A percentile compares a stretch with the other conserved stretches of the same genome.
These are phyloP conservation scores for Teunomyces pallodes DNA, from an alignment of 805 yeast species.

Conservation along the genomic window DNA sequence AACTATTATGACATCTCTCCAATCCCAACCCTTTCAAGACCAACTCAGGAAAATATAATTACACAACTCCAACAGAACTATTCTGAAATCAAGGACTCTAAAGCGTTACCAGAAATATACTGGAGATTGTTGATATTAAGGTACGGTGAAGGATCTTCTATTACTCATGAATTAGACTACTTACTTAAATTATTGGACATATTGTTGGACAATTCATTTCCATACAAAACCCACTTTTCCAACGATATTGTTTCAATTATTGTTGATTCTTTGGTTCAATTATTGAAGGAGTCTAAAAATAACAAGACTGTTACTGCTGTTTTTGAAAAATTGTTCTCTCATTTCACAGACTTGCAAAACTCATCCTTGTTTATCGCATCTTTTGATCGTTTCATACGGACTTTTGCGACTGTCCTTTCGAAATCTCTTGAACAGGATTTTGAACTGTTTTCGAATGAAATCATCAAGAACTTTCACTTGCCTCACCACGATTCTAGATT, in stretches of 20 bases:
- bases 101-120: conserved; percentile 37
- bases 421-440: conserved; percentile 3
- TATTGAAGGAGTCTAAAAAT: conserved; percentile 13
- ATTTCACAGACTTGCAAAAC: conserved; percentile 23
- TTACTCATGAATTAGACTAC: conserved; percentile 15
- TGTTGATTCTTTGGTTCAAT: conserved; percentile 29
- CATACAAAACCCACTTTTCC: conserved; percentile 20
- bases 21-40: conserved; percentile 26
- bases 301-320: conserved; percentile 5
- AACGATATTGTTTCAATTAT: conserved; percentile 42
- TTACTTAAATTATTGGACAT: conserved; percentile 14
- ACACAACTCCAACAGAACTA: conserved; percentile 8
- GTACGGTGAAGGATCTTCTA: conserved; percentile 24
- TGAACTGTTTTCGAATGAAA: conserved; percentile 11
- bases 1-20: conserved; percentile 10
- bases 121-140: conserved; percentile 52
- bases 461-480: conserved; percentile 36
- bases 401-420: neutral
- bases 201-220: conserved; percentile 8
- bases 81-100: conserved; percentile 3
- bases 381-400: conserved; percentile 22
- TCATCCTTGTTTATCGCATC: conserved; percentile 41
- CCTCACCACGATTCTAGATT: conserved; percentile 53
- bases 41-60: conserved; percentile 19
- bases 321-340: conserved; percentile 8